Percentiles rank a stretch among this genome's conserved stretches.
Evolutionary conservation across 1,284 basidiomycete species (phyloP).

Genomic region (Blastosporella zonata): DNA sequence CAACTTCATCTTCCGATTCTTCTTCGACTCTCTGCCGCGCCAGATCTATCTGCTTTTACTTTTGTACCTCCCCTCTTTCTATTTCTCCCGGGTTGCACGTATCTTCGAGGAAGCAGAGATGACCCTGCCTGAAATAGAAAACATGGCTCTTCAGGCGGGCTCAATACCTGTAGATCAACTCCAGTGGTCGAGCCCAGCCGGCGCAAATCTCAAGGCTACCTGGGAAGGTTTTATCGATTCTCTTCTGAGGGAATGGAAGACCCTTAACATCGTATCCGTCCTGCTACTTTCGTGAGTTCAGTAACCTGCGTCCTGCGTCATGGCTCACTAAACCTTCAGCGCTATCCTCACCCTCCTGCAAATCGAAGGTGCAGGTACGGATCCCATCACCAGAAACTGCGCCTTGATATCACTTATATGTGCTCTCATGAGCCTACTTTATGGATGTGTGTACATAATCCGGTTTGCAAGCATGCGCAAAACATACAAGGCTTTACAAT

Average conservation of each 20-base stretch:
- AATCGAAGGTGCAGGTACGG: conserved; percentile 45
- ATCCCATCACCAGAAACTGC: conserved; percentile 58
- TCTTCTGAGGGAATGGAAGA: conserved; percentile 45
- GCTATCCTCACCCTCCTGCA: conserved; percentile 70
- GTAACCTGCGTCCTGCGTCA: conserved; percentile 9
- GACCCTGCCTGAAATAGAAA: conserved; percentile 54
- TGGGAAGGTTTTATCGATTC: conserved; percentile 46
- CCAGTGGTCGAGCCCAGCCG: conserved; percentile 11
- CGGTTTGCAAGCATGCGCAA: conserved; percentile 68
- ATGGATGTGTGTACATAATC: conserved; percentile 69
- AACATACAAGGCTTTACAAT: conserved; percentile 64
- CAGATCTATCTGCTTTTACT: conserved; percentile 51
- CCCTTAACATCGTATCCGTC: conserved; percentile 42
- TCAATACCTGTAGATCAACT: conserved; percentile 8
- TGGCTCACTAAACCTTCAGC: conserved; percentile 30
- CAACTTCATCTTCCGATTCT: conserved; percentile 17
- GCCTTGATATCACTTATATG: conserved; percentile 62
- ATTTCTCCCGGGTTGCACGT: conserved; percentile 60
- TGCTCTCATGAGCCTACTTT: conserved; percentile 63
- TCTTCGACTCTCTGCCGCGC: conserved; percentile 41
- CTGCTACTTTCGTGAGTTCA: conserved; percentile 36
- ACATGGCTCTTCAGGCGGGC: conserved; percentile 41
- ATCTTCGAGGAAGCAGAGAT: conserved; percentile 67
- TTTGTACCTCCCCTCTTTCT: conserved; percentile 57
- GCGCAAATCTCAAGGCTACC: conserved; percentile 25